Base-by-base conservation (phyloP, 2,329 filamentous ascomycete genomes). In the Cordyceps cicadae region DNA sequence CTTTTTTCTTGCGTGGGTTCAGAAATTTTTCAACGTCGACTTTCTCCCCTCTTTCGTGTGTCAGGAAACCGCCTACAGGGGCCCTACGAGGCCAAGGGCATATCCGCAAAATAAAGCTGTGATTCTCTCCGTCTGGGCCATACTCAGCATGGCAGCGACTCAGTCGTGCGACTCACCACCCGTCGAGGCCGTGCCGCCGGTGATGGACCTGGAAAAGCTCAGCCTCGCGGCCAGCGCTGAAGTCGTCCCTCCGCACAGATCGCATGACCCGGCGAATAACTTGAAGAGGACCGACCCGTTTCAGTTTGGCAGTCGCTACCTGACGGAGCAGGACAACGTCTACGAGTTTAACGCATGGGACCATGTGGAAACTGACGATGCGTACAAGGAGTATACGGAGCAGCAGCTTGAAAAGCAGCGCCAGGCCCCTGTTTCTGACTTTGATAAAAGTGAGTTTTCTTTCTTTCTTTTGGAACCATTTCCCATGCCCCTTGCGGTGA, bases 291-390 rank as follows among this genome's bases (percentile, higher is more conserved):
- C 79, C 70, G 92, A 97, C 70, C 94, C 94, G 19, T 99, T 97
- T 75, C 88, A 95, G 75, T 99, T 99, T 74, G 94, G 94, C 63
- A 94, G 90, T 53, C 90, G 93, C 62, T 89, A 84, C 69, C 84
- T 99, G 56, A 86, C 89, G 68, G 82, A 93, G 72, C 85, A 86
- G 70, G 92, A 96, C 76, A 83, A 97, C 72, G 90, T 96, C 69
- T 99, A 93, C 76, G 89, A 95, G 73, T 96, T 94, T 84, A 99
- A 99, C 74, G 94, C 94, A 43, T 99, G 94, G 94, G 94, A 99
- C 73, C 93, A 99, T 72, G 94, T 97, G 71, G 88, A 93, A 75
- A 92, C 92, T 72, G 93, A 97, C 76, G 86, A 90, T 67, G 82
- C 87, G 46, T 97, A 96, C 80, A 87, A 88, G 70, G 85, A 89